Percentiles rank a stretch among this genome's conserved stretches.
Conservation (phyloP, 1,284 basidiomycete species). For the Albatrellus sp. region DNA sequence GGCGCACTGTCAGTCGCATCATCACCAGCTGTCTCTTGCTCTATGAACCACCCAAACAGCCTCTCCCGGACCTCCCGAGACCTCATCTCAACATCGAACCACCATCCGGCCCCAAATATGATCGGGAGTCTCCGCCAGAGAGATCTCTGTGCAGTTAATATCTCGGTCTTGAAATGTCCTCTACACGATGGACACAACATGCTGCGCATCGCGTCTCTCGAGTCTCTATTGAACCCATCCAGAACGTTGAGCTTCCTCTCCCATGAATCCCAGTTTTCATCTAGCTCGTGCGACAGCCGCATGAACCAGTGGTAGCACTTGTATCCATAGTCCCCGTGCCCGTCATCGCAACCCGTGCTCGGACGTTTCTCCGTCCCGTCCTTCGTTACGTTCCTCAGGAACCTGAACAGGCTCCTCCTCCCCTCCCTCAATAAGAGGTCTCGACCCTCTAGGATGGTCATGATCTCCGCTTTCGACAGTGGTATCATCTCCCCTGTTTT, state of each 20-base stretch:
- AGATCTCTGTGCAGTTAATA: neutral
- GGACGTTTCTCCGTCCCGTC: neutral
- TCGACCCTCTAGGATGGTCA: neutral
- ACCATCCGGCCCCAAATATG: conserved; percentile 2
- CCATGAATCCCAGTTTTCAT: too few relatives aligned
- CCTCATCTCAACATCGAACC: conserved; percentile 6
- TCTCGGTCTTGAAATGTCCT: neutral
- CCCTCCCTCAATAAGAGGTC: neutral
- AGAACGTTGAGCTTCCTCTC: neutral
- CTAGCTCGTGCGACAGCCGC: neutral
- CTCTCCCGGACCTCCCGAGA: neutral
- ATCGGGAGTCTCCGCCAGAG: conserved; percentile 3
- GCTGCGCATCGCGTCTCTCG: neutral
- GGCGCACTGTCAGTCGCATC: too few relatives aligned
- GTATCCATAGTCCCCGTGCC: neutral
- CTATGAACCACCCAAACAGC: neutral
- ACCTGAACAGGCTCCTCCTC: neutral
- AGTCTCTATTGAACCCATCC: neutral
- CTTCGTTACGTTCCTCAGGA: neutral
- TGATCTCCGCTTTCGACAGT: neutral
- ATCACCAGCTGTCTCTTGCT: neutral
- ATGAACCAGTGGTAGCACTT: neutral
- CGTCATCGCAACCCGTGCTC: neutral
- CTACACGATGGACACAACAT: neutral
- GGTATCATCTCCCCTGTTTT: neutral